Conservation (phyloP, 2,329 filamentous ascomycete species). For the Xylaria sp. region DNA sequence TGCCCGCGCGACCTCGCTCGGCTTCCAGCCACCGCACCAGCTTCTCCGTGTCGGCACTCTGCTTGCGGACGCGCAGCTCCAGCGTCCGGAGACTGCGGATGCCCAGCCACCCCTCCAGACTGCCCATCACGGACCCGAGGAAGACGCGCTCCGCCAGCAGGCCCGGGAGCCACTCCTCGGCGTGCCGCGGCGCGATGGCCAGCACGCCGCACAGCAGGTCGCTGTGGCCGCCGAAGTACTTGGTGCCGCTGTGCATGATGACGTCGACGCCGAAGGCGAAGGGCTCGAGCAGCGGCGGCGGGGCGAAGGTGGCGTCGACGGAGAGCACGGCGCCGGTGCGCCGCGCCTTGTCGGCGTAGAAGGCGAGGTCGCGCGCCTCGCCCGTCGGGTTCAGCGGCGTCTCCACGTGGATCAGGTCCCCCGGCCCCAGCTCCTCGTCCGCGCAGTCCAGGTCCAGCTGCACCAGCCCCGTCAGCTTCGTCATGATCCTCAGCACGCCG, state of each 20-base stretch:
- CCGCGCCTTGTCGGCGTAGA: conserved; percentile 78
- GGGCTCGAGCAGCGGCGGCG: conserved; percentile 88
- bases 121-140: conserved; percentile 87
- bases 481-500: conserved; percentile 78
- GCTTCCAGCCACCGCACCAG: conserved; percentile 77
- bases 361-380: conserved; percentile 76
- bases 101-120: conserved; percentile 90
- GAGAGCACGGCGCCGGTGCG: conserved; percentile 77
- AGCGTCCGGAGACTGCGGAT: conserved; percentile 86
- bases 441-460: conserved; percentile 77
- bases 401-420: conserved; percentile 91
- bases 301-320: conserved; percentile 92
- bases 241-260: conserved; percentile 92
- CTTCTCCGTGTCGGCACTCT: conserved; percentile 74
- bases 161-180: conserved; percentile 66
- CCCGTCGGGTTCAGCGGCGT: conserved; percentile 94
- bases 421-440: conserved; percentile 72
- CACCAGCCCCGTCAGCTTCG: conserved; percentile 78
- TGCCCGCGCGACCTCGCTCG: conserved; percentile 48
- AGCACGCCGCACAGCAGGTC: conserved; percentile 92
- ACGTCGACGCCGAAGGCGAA: conserved; percentile 84
- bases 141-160: conserved; percentile 77
- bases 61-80: conserved; percentile 81
- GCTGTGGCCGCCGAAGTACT: conserved; percentile 95
- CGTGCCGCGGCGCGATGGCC: conserved; percentile 65